phyloP scores from a whole-genome alignment of 73 alveolate genomes.

The Paramecium sexaurelia region DNA sequence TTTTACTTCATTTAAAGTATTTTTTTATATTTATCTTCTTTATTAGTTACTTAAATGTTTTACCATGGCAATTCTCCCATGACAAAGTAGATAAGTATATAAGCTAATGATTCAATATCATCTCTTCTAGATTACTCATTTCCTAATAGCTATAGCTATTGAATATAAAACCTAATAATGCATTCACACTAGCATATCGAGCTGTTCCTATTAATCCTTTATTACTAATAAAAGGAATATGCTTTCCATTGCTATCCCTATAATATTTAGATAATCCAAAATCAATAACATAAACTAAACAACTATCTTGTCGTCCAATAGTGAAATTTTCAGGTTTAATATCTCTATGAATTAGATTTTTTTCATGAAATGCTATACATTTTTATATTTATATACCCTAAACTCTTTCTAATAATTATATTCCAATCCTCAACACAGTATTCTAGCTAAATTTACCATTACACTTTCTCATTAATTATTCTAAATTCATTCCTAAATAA shows the following conservation, averaged over 20 bases:
- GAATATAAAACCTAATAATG: constrained; percentile 62
- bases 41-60: constrained; percentile 75
- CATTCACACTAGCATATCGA: constrained; percentile 75
- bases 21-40: constrained; percentile 79
- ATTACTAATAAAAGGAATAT: constrained; percentile 89
- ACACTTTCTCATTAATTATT: constrained; percentile 66
- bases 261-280: constrained; percentile 91
- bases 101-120: constrained; percentile 87
- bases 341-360: constrained; percentile 77
- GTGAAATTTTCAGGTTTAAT: constrained; percentile 82
- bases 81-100: constrained; percentile 78
- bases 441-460: constrained; percentile 70
- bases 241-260: constrained; percentile 85
- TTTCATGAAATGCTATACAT: constrained; percentile 69
- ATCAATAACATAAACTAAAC: constrained; percentile 86
- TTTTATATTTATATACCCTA: constrained; percentile 40
- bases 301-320: constrained; percentile 56
- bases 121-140: constrained; percentile 85
- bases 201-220: constrained; percentile 97
- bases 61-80: constrained; percentile 90
- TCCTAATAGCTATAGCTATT: not conserved
- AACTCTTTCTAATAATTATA: constrained; percentile 67
- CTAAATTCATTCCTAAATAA: constrained; percentile 75
- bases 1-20: constrained; percentile 77
- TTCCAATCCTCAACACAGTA: constrained; percentile 67